These are phyloP conservation scores for Pichia exigua DNA, from an alignment of 805 yeast genomes.

Conservation along the genomic window DNA sequence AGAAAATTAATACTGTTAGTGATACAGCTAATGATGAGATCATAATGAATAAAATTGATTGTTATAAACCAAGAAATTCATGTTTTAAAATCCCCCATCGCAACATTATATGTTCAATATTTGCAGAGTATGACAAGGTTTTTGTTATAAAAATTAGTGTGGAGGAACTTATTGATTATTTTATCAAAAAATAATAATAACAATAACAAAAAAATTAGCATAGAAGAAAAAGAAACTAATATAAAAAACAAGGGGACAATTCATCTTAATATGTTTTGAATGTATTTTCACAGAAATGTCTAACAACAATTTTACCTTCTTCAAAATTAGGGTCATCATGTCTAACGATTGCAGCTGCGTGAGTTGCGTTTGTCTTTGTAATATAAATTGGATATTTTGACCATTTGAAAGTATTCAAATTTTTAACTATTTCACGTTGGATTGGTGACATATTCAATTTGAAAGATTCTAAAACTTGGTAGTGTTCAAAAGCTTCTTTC, in stretches of 20 bases:
- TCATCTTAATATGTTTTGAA: conserved; percentile 18
- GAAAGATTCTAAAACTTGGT: conserved; percentile 20
- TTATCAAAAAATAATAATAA: background rate
- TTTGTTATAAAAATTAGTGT: conserved; percentile 6
- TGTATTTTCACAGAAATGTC: conserved; percentile 51
- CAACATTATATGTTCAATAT: conserved; percentile 10
- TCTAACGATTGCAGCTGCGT: conserved; percentile 76
- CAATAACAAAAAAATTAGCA: background rate
- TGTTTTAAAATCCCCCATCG: conserved; percentile 6
- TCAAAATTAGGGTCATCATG: conserved; percentile 44
- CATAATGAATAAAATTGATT: background rate
- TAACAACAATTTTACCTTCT: conserved; percentile 64
- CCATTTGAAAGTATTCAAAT: conserved; percentile 59
- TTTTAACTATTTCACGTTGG: conserved; percentile 46
- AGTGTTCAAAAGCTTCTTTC: conserved; percentile 9
- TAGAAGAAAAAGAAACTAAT: background rate
- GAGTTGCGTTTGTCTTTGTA: conserved; percentile 57
- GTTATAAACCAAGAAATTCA: conserved; percentile 1
- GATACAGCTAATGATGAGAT: background rate
- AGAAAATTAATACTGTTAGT: background rate
- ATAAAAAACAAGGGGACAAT: background rate
- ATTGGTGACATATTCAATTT: conserved; percentile 31
- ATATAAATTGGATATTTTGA: conserved; percentile 64
- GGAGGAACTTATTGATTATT: conserved; percentile 1
- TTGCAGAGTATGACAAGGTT: conserved; percentile 4